Evolutionary conservation across 208 protist species (phyloP).

Genomic region (Naegleria fowleri): DNA sequence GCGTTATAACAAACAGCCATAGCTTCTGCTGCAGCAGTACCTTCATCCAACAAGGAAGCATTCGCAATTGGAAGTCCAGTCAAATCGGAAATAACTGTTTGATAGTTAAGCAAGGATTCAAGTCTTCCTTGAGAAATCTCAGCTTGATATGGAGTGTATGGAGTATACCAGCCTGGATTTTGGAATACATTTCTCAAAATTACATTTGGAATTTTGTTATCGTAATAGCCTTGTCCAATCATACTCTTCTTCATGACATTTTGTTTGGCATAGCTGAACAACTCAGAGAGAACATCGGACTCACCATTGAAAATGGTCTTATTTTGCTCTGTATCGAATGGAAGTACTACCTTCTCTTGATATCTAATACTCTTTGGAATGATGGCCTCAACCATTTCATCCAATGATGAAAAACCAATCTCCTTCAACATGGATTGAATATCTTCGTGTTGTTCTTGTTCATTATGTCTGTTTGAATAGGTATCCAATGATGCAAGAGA

Average conservation of each 20-base stretch:
- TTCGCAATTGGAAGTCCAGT: slow-evolving; percentile 88
- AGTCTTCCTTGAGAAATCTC: slow-evolving; percentile 92
- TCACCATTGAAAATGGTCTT: slow-evolving; percentile 52
- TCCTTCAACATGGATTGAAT: slow-evolving; percentile 74
- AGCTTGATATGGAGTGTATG: slow-evolving; percentile 95
- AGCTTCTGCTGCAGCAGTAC: slow-evolving; percentile 63
- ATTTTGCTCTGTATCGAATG: slow-evolving; percentile 62
- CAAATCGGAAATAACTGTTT: slow-evolving; percentile 90
- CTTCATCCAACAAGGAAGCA: slow-evolving; percentile 92
- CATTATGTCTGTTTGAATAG: slow-evolving; percentile 81
- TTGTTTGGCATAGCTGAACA: slow-evolving; percentile 49
- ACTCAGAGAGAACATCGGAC: slow-evolving; percentile 23
- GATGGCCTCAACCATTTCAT: slow-evolving; percentile 63
- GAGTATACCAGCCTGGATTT: slow-evolving; percentile 97
- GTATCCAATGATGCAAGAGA: slow-evolving; percentile 50
- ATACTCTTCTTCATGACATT: slow-evolving; percentile 82
- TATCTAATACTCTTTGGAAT: slow-evolving; percentile 62
- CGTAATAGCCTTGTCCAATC: slow-evolving; percentile 86
- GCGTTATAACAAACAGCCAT: slow-evolving; percentile 56
- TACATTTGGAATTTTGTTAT: slow-evolving; percentile 72
- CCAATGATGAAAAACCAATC: slow-evolving; percentile 61
- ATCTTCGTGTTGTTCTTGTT: slow-evolving; percentile 63
- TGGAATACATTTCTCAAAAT: slow-evolving; percentile 94
- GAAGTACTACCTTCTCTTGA: slow-evolving; percentile 48
- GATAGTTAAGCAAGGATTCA: slow-evolving; percentile 94